phyloP scores from a whole-genome alignment of 78 protist genomes.

The Neovahlkampfia damariscottae region DNA sequence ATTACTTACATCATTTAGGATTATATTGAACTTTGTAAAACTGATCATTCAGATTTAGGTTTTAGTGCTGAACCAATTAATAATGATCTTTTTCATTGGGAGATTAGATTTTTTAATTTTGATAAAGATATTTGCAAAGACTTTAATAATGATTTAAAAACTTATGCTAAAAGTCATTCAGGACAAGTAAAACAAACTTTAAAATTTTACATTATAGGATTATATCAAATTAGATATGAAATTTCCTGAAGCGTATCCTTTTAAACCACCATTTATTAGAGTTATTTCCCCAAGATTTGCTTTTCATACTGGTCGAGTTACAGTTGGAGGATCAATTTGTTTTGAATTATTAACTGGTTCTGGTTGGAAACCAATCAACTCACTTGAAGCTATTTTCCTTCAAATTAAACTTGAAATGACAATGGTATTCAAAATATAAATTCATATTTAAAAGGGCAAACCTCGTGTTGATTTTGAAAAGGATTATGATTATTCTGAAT shows the following conservation, averaged over 20 bases:
- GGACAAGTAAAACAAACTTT: background rate
- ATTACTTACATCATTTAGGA: no score
- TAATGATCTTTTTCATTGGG: slow-evolving; percentile 27
- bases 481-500: slow-evolving; percentile 8
- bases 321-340: slow-evolving; percentile 57
- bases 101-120: slow-evolving; percentile 23
- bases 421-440: no score
- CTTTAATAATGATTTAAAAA: no score
- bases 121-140: slow-evolving; percentile 22
- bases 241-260: slow-evolving; percentile 23
- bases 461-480: slow-evolving; percentile 22
- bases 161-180: no score
- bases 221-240: background rate
- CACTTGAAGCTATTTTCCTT: slow-evolving; percentile 22
- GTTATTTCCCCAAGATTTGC: slow-evolving; percentile 44
- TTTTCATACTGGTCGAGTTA: slow-evolving; percentile 55
- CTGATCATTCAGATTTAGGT: background rate
- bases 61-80: background rate
- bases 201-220: background rate
- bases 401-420: slow-evolving; percentile 9
- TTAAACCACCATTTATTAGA: slow-evolving; percentile 41
- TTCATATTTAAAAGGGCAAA: no score
- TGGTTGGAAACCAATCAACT: slow-evolving; percentile 42
- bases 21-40: no score
- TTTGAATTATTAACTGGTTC: slow-evolving; percentile 30